Evolutionary conservation across 768 basidiomycete genomes (phyloP), one percentile per base, ranked within the genome.

Genomic region (Mycena metata): DNA sequence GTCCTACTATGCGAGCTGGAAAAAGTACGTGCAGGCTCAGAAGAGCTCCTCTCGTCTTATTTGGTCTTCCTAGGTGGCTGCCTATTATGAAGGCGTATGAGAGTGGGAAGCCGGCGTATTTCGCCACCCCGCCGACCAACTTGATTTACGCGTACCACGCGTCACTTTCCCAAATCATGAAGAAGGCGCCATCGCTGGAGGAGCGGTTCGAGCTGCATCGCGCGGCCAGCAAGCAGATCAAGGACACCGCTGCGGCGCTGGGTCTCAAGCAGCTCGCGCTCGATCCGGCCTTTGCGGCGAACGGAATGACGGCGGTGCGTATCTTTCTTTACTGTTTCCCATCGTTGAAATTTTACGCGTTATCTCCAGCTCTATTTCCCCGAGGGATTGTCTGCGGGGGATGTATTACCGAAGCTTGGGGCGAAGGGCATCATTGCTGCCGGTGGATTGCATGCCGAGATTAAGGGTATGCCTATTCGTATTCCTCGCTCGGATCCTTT

Each of bases 21-120:
- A 90, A 73, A 94, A 90, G 89, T 93, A 79, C 69, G 79, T 71
- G 10, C 43, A 10, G 39, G 47, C 43, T 5, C 63, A 39, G 36
- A 8, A 39, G 65, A 21, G 43, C 21, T 42, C 23, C 35, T 36
- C 30, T 26, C 59, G 64, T 63, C 49, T 35, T 30, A 16, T 30
- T 56, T 57, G 46, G 39, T 17, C 62, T 51, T 35, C 66, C 17
- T 61, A 93, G 92, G 74, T 96, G 94, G 94, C 83, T 96, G 50
- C 95, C 96, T 1, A 90, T 98, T 77, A 99, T 99, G 96, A 88
- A 91, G 74, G 90, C 92, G 3, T 99, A 99, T 78, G 96, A 98
- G 82, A 80, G 81, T 65, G 94, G 94, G 66, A 81, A 81, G 13
- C 85, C 95, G 0, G 91, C 91, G 21, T 98, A 98, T 84, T 98